A percentile compares a stretch with the other conserved stretches of the same genome.
Evolutionary conservation across 2,329 filamentous ascomycete genomes (phyloP).

Genomic region (Phaeosphaeriaceae sp.): DNA sequence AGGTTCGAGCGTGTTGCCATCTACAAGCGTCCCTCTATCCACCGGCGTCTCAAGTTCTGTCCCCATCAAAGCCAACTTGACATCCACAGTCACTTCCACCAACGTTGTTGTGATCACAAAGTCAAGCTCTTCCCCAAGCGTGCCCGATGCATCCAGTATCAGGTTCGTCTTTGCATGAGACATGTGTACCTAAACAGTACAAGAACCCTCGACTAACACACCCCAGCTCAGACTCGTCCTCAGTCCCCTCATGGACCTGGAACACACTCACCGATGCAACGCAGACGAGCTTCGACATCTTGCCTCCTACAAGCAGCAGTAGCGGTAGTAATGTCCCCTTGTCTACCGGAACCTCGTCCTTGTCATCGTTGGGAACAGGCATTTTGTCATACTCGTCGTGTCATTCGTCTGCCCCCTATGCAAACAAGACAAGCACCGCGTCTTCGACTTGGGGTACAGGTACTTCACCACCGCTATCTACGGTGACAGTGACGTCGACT

Average conservation of each 20-base stretch:
- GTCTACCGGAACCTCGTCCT: background rate
- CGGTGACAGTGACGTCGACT: background rate
- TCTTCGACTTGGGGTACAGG: background rate
- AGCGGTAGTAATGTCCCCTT: conserved; percentile 2
- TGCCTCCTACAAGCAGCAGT: conserved; percentile 1
- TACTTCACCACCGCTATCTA: background rate
- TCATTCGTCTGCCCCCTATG: background rate
- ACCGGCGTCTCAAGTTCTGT: conserved; percentile 10
- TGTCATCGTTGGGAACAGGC: background rate
- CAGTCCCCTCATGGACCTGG: background rate
- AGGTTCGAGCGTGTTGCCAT: conserved; percentile 6
- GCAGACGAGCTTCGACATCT: background rate
- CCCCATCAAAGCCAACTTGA: conserved; percentile 8
- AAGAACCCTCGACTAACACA: background rate
- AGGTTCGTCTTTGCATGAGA: conserved; percentile 14
- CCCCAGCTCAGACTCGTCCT: background rate
- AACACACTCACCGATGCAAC: conserved; percentile 11
- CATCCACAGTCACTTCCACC: conserved; percentile 5
- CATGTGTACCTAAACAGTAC: background rate
- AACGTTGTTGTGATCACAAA: conserved; percentile 8
- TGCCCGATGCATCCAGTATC: conserved; percentile 5
- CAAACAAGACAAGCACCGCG: background rate
- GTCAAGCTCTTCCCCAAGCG: conserved; percentile 1
- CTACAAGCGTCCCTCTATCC: conserved; percentile 12
- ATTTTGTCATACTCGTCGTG: background rate